Evolutionary conservation across 805 yeast species (phyloP).

Genomic region (Spathaspora sp.): DNA sequence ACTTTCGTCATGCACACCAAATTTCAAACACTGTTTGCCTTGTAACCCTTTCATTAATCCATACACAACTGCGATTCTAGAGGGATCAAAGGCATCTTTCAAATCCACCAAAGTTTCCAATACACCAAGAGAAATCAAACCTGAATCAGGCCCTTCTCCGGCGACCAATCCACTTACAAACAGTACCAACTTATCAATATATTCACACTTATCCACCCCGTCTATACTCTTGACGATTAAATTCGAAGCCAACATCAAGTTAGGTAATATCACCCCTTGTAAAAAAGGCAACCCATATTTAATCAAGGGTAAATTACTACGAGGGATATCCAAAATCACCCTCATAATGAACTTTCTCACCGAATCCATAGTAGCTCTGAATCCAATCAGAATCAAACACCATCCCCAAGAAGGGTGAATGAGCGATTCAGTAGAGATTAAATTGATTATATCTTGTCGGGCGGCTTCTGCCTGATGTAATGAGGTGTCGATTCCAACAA

Average conservation of each 20-base stretch:
- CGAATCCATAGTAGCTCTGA: constrained; percentile 72
- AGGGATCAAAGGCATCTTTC: constrained; percentile 62
- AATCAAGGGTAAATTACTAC: constrained; percentile 35
- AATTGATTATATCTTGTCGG: constrained; percentile 50
- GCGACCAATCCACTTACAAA: constrained; percentile 42
- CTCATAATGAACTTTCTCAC: constrained; percentile 62
- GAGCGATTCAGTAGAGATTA: constrained; percentile 47
- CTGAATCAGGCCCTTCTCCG: constrained; percentile 17
- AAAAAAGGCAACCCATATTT: constrained; percentile 40
- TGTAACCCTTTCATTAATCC: constrained; percentile 58
- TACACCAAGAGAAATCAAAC: constrained; percentile 18
- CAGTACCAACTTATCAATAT: constrained; percentile 48
- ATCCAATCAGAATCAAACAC: constrained; percentile 70
- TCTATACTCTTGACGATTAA: constrained; percentile 38
- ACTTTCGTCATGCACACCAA: constrained; percentile 21
- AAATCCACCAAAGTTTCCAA: constrained; percentile 46
- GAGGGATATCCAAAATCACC: constrained; percentile 46
- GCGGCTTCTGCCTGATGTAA: constrained; percentile 85
- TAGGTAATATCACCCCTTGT: constrained; percentile 50
- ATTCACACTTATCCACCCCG: constrained; percentile 43
- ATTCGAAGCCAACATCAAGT: constrained; percentile 60
- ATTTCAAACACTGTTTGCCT: constrained; percentile 14
- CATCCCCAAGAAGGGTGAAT: constrained; percentile 72
- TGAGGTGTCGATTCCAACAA: constrained; percentile 80
- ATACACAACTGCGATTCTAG: constrained; percentile 54